Base-by-base conservation (phyloP, 2,329 filamentous ascomycete species). In the Raffaelea ambrosiae region DNA sequence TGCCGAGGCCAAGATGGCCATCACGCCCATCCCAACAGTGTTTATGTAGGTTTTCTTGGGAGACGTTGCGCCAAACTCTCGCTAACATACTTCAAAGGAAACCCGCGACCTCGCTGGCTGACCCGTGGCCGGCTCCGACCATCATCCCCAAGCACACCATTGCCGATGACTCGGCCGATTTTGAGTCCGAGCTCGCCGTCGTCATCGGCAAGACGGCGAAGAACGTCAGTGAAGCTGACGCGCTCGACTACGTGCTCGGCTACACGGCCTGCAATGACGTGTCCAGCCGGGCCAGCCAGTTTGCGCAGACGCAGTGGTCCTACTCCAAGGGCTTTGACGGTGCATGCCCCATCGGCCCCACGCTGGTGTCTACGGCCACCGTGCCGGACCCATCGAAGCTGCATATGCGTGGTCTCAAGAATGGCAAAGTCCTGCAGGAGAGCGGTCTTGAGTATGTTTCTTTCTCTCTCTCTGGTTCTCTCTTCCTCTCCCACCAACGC, bases 321-420 rank as follows among this genome's bases (percentile, higher is more conserved):
- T 81, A 73, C 58, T 78, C 74, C 21, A 80, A 81, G 61, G 74
- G 76, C 1, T 77, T 80, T 47, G 77, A 80, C 53, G 71, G 71
- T 23, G 67, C 71, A 3, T 79, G 74, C 48, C 77, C 77, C 0
- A 61, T 79, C 21, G 75, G 73, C 2, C 76, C 74, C 2, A 67
- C 67, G 2, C 57, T 79, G 4, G 76, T 75, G 11, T 74, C 67
- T 0, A 63, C 63, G 20, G 56, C 61, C 4, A 51, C 65, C 2
- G 59, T 76, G 40, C 60, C 65, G 3, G 68, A 76, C 53, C 65
- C 67, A 3, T 60, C 62, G 3, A 59, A 60, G 50, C 57, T 76
- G 26, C 53, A 59, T 4, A 55, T 76, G 46, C 63, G 65, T 22
- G 70, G 71, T 5, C 47, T 69, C 19, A 70, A 74, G 63, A 78